Conservation (phyloP, 2,329 filamentous ascomycete genomes). For the Xylaria sp. region DNA sequence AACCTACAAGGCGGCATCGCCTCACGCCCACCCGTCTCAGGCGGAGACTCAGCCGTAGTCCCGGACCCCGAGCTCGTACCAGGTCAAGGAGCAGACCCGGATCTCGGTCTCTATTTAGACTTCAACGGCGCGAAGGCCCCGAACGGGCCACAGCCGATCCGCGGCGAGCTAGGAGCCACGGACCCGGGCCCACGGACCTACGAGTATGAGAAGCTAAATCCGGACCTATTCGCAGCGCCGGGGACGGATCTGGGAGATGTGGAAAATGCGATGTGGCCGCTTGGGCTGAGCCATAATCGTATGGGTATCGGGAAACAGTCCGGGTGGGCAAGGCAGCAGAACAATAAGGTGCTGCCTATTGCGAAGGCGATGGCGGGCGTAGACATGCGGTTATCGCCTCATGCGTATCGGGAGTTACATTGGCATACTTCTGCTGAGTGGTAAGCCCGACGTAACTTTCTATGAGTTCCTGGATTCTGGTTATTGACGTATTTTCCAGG, state of each 20-base stretch:
- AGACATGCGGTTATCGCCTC: slow-evolving; percentile 52
- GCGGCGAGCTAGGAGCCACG: slow-evolving; percentile 44
- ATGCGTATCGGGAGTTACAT: slow-evolving; percentile 58
- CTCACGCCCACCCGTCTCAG: slow-evolving; percentile 34
- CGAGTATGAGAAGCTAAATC: slow-evolving; percentile 48
- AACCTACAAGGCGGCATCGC: slow-evolving; percentile 39
- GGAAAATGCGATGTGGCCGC: slow-evolving; percentile 47
- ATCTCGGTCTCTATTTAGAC: slow-evolving; percentile 49
- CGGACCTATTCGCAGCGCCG: slow-evolving; percentile 50
- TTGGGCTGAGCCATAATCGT: slow-evolving; percentile 47
- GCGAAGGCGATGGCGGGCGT: slow-evolving; percentile 52
- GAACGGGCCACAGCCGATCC: slow-evolving; percentile 45
- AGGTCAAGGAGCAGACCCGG: slow-evolving; percentile 45
- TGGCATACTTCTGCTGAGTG: slow-evolving; percentile 48
- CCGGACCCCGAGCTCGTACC: slow-evolving; percentile 38
- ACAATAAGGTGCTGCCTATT: slow-evolving; percentile 44
- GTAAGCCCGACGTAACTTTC: slow-evolving; percentile 11
- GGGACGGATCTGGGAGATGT: slow-evolving; percentile 47
- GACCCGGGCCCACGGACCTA: slow-evolving; percentile 50
- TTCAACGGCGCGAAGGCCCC: slow-evolving; percentile 42
- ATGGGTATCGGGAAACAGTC: slow-evolving; percentile 39
- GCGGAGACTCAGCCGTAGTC: slow-evolving; percentile 37
- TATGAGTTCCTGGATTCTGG: not conserved
- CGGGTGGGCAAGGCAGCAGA: slow-evolving; percentile 53
- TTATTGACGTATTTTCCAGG: slow-evolving; percentile 23